Evolutionary conservation across 768 basidiomycete species (phyloP).

Genomic region (Lepiota brunneoincarnata): DNA sequence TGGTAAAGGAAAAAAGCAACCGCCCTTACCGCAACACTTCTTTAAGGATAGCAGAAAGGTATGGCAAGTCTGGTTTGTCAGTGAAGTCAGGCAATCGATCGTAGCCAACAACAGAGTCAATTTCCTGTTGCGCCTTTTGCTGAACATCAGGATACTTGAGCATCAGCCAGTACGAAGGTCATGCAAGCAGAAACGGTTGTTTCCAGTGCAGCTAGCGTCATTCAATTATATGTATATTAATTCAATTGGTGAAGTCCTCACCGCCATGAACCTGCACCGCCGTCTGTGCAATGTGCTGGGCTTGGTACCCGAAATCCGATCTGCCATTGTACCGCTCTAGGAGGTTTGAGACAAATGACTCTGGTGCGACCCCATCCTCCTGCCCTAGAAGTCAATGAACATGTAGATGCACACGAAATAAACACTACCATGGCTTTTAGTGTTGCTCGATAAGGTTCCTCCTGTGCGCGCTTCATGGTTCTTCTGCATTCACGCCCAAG

Average conservation of each 20-base stretch:
- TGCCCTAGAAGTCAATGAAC: neutral
- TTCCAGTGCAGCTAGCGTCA: slow-evolving; percentile 5
- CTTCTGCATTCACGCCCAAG: neutral
- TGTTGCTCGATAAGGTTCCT: neutral
- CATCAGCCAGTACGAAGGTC: slow-evolving; percentile 13
- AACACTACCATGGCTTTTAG: neutral
- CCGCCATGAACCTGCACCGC: neutral
- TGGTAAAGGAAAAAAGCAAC: neutral
- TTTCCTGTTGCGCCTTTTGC: slow-evolving; percentile 19
- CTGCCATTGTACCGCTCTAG: neutral
- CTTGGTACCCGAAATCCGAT: neutral
- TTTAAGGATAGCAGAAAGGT: slow-evolving; percentile 19
- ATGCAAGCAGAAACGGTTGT: neutral
- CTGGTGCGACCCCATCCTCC: neutral
- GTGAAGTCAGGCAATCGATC: slow-evolving; percentile 21
- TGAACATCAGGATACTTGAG: slow-evolving; percentile 14
- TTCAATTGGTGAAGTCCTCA: neutral
- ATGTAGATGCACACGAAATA: neutral
- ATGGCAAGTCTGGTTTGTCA: slow-evolving; percentile 17
- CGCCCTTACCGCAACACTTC: slow-evolving; percentile 18
- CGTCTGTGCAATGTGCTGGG: neutral
- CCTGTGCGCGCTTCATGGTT: neutral
- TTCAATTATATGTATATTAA: neutral
- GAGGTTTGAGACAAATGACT: neutral
- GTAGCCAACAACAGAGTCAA: slow-evolving; percentile 19